Evolutionary conservation across 2,329 filamentous ascomycete species (phyloP).

Genomic region (Penicillium janthinellum): DNA sequence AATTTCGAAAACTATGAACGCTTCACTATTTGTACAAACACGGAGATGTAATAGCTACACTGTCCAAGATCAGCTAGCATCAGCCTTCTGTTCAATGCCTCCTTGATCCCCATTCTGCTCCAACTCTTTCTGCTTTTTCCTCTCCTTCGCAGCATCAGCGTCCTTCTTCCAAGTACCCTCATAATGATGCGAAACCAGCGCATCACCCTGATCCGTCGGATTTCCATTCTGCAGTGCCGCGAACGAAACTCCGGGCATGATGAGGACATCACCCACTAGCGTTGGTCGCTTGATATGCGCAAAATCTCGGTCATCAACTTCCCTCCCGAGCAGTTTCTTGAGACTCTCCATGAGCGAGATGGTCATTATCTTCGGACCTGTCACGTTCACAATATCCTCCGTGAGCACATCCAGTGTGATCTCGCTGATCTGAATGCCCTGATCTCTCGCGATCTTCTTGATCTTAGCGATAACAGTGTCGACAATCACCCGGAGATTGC

Average conservation of each 20-base stretch:
- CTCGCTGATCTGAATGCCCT: constrained; percentile 16
- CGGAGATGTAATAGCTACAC: no score
- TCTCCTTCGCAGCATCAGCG: constrained; percentile 20
- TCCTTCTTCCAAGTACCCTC: constrained; percentile 24
- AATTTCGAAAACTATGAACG: no score
- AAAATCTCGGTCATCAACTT: constrained; percentile 28
- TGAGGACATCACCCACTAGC: constrained; percentile 29
- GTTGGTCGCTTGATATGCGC: constrained; percentile 24
- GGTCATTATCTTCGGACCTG: constrained; percentile 33
- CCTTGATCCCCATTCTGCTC: no score
- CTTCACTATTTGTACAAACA: no score
- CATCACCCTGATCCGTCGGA: constrained; percentile 19
- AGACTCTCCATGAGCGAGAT: constrained; percentile 26
- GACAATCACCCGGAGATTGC: constrained; percentile 22
- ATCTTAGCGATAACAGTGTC: constrained; percentile 23
- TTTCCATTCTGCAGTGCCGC: constrained; percentile 27
- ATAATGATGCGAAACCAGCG: constrained; percentile 22
- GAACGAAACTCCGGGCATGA: constrained; percentile 31
- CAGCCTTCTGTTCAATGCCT: no score
- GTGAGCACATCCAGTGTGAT: constrained; percentile 30
- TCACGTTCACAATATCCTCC: constrained; percentile 30
- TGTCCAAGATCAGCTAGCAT: no score
- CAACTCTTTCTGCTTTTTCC: constrained; percentile 14
- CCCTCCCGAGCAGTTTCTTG: constrained; percentile 14
- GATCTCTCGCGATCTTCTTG: constrained; percentile 19